Base-by-base conservation (phyloP, 257 asterid species). In the Fraxinus cuspidata region DNA sequence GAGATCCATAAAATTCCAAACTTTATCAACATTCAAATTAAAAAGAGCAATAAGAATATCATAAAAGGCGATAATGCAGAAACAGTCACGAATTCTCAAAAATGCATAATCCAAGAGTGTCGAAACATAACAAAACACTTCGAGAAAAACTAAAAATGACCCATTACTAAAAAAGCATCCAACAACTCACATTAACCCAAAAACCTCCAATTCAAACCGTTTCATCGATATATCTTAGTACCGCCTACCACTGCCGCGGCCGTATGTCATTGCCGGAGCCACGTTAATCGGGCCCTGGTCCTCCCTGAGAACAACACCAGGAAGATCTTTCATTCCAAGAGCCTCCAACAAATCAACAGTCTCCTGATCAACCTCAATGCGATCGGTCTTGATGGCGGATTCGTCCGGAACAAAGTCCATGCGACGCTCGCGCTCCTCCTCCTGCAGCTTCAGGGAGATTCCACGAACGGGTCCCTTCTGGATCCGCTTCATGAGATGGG, bases 401-500 rank as follows among this genome's bases (percentile, higher is more conserved):
- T 87, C 85, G 13, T 87, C 89, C 44, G 91, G 89, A 1, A 85
- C 89, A 75, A 87, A 85, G 65, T 87, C 91, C 91, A 87, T 85
- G 38, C 91, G 91, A 42, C 91, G 86, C 84, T 87, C 91, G 37
- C 89, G 84, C 83, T 87, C 87, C 81, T 85, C 91, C 81, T 85
- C 88, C 82, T 85, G 89, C 77, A 85, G 88, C 84, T 85, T 87
- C 56, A 87, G 85, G 0, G 91, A 87, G 76, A 87, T 87, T 2
- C 89, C 89, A 15, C 89, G 81, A 15, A 87, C 89, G 1, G 91
- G 84, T 7, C 91, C 89, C 78, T 76, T 87, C 84, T 87, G 91
- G 84, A 85, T 87, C 28, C 91, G 86, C 81, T 87, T 87, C 89
- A 87, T 87, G 78, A 87, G 68, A 38, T 85, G 89, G 66, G 89